Conservation (phyloP, 768 basidiomycete genomes). For the Suillus ampliporus region DNA sequence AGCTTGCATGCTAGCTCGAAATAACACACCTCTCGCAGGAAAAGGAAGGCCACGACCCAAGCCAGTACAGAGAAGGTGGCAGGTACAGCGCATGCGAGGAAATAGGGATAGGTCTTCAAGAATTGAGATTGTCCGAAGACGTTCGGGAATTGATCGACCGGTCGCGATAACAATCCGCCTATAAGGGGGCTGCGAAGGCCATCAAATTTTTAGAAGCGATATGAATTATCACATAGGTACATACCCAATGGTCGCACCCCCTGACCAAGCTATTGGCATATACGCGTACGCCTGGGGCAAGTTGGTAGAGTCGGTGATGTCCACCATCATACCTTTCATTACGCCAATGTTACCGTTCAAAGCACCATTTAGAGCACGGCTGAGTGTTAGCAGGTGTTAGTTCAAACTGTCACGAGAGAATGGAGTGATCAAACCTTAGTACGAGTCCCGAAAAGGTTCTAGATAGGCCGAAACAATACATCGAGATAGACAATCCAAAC, state of each 20-base stretch:
- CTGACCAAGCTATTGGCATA: conserved; percentile 59
- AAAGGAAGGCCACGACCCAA: conserved; percentile 56
- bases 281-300: conserved; percentile 71
- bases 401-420: too few relatives aligned
- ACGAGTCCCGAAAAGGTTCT: too few relatives aligned
- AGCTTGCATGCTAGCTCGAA: background rate
- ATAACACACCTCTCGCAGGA: conserved; percentile 61
- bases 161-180: conserved; percentile 71
- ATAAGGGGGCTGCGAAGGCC: conserved; percentile 58
- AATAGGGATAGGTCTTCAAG: conserved; percentile 73
- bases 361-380: too few relatives aligned
- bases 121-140: conserved; percentile 64
- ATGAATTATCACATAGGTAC: conserved; percentile 18
- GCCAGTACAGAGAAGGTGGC: conserved; percentile 62
- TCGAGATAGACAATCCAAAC: too few relatives aligned
- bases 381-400: too few relatives aligned
- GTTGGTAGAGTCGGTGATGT: conserved; percentile 75
- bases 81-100: conserved; percentile 70
- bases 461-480: too few relatives aligned
- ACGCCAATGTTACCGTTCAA: too few relatives aligned
- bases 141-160: conserved; percentile 67
- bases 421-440: too few relatives aligned
- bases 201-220: background rate
- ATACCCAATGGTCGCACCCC: conserved; percentile 50
- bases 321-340: too few relatives aligned